These are phyloP conservation scores for Lipomyces yamadae DNA, from an alignment of 805 yeast species.

Conservation along the genomic window DNA sequence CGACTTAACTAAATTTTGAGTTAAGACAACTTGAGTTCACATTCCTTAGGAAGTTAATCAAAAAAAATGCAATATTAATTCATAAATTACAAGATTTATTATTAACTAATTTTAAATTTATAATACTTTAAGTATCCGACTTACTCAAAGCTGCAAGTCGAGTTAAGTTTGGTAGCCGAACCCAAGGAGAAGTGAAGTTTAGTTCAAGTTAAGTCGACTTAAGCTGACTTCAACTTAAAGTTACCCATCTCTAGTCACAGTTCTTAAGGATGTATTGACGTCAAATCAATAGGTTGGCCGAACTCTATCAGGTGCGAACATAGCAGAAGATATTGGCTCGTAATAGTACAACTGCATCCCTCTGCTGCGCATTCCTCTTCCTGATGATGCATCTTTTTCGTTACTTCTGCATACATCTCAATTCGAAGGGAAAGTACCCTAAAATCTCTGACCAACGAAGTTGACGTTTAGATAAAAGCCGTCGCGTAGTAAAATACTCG, in stretches of 20 bases:
- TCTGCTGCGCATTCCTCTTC: neutral
- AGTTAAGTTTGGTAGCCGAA: conserved; percentile 1
- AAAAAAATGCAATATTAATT: neutral
- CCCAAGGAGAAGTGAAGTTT: conserved; percentile 3
- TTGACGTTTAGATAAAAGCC: neutral
- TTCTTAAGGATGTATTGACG: neutral
- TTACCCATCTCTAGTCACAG: conserved; percentile 7
- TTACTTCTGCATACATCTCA: no score
- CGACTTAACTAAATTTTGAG: neutral
- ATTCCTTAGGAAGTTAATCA: neutral
- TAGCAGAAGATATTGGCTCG: neutral
- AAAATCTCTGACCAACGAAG: conserved; percentile 31
- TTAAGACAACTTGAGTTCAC: neutral
- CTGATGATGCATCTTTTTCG: neutral
- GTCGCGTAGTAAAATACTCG: conserved; percentile 3
- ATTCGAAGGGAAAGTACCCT: conserved; percentile 27
- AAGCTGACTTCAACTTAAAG: neutral
- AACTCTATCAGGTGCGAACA: neutral
- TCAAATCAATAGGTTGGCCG: neutral
- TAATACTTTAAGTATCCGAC: no score
- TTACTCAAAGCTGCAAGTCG: neutral
- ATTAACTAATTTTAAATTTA: neutral
- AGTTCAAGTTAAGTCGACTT: conserved; percentile 6
- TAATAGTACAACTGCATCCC: conserved; percentile 3
- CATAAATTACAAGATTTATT: neutral